Base-by-base conservation (phyloP, 208 protist species). In the Trypanosoma cruzi region DNA sequence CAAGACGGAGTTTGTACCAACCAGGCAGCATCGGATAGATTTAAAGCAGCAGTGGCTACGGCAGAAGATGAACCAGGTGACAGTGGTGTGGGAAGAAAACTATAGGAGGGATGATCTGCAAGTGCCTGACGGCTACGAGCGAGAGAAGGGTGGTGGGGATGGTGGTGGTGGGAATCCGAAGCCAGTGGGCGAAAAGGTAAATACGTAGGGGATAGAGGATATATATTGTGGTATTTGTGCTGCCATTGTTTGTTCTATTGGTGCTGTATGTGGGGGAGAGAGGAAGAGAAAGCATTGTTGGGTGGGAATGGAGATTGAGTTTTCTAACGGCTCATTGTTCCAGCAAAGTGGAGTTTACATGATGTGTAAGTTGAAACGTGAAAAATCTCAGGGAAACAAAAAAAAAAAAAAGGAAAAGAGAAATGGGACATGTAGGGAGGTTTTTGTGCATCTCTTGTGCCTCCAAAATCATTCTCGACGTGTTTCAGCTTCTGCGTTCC, bases 11-110 rank as follows among this genome's bases (percentile, higher is more conserved):
- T 96, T 96, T 82, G 88, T 96, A 7, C 83, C 84, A 32, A 89
- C 84, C 40, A 71, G 76, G 57, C 86, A 92, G 68, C 86, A 96
- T 63, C 82, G 83, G 24, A 76, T 82, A 20, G 87, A 96, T 56
- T 40, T 92, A 68, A 73, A 76, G 61, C 80, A 92, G 67, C 84
- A 89, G 77, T 93, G 81, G 82, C n/a, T 86, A 28, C 76, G 82
- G n/a, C 84, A 90, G 54, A 87, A 86, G 64, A 92, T 90, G 84
- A 89, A 88, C 18, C 84, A 90, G 60, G 80, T 90, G 20, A 83
- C 77, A 4, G 79, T 77, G 22, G 85, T 86, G 26, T 90, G 81
- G 79, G 85, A 92, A 59, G 82, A 86, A 28, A 87, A 89, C 44
- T 95, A 92, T 73, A 84, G 81, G 34, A 68, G 81, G 1, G 85